Percentiles rank a stretch among this genome's conserved stretches.
Evolutionary conservation across 345 rosid species (phyloP).

Genomic region (Brassica cretica): DNA sequence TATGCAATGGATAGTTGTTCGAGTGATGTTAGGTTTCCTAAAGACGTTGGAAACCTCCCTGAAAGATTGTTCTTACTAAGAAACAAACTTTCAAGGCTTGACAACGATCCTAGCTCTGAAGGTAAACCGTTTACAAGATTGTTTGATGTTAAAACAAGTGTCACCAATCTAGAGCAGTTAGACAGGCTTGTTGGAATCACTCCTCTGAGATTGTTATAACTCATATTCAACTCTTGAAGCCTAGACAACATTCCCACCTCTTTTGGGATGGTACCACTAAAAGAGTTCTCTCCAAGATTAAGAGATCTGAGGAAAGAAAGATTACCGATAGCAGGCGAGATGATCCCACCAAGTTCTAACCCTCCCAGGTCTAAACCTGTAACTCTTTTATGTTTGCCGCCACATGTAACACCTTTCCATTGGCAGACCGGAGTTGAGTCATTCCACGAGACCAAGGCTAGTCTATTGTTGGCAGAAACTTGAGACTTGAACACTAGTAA

Average conservation of each 20-base stretch:
- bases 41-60: background rate
- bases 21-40: slow-evolving; percentile 1
- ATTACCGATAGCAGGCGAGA: slow-evolving; percentile 32
- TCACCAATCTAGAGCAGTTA: background rate
- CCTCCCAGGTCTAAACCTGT: slow-evolving; percentile 16
- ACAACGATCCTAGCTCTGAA: background rate
- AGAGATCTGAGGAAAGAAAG: slow-evolving; percentile 21
- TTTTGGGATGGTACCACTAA: slow-evolving; percentile 14
- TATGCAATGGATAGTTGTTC: background rate
- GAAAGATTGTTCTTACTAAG: background rate
- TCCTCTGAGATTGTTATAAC: background rate
- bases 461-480: slow-evolving; percentile 11
- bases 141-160: background rate
- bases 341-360: slow-evolving; percentile 7
- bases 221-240: background rate
- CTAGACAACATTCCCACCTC: slow-evolving; percentile 15
- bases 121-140: background rate
- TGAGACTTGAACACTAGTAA: slow-evolving; percentile 25
- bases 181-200: background rate
- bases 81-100: background rate
- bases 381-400: slow-evolving; percentile 31
- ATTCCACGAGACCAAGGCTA: slow-evolving; percentile 34
- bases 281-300: slow-evolving; percentile 15
- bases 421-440: slow-evolving; percentile 27
- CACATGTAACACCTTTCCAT: slow-evolving; percentile 39